Evolutionary conservation across 2,329 filamentous ascomycete genomes (phyloP).

Genomic region (Arthrinium puccinioides): DNA sequence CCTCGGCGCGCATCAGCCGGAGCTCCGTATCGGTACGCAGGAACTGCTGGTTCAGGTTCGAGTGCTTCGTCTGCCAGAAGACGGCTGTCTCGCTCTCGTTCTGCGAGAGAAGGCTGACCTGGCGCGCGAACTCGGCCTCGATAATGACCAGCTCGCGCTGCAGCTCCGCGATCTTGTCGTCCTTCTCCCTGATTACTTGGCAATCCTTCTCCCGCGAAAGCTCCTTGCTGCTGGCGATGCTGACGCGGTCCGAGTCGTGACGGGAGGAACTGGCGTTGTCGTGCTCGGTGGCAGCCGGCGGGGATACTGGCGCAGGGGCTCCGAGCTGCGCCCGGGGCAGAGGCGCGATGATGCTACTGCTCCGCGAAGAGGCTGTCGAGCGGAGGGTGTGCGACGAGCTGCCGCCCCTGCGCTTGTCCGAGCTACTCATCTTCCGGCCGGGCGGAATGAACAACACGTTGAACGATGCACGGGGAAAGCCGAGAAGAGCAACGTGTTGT

Average conservation of each 20-base stretch:
- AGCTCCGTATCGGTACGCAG: slow-evolving; percentile 46
- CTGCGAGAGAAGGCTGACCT: slow-evolving; percentile 45
- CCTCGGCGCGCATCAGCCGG: slow-evolving; percentile 40
- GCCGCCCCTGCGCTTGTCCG: slow-evolving; percentile 36
- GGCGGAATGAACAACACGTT: no score
- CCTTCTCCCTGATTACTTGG: slow-evolving; percentile 34
- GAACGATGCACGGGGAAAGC: no score
- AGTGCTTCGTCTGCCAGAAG: slow-evolving; percentile 53
- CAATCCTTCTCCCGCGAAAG: slow-evolving; percentile 15
- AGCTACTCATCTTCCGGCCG: slow-evolving; percentile 29
- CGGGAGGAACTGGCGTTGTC: slow-evolving; percentile 3
- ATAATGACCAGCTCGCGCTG: slow-evolving; percentile 44
- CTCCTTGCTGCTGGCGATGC: slow-evolving; percentile 9
- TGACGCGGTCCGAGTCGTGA: slow-evolving; percentile 9
- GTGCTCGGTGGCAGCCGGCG: slow-evolving; percentile 22
- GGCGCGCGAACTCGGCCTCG: slow-evolving; percentile 44
- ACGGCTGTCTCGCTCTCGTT: slow-evolving; percentile 47
- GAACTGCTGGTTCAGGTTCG: slow-evolving; percentile 43
- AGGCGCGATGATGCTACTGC: slow-evolving; percentile 28
- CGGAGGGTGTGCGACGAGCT: slow-evolving; percentile 19
- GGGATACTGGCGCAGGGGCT: slow-evolving; percentile 19
- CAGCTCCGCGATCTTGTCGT: slow-evolving; percentile 44
- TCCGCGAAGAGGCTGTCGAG: slow-evolving; percentile 19
- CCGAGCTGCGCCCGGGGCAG: slow-evolving; percentile 33
- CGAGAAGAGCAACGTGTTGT: no score